phyloP scores from a whole-genome alignment of 164 flowering plant species.

The Berberis vulgaris region DNA sequence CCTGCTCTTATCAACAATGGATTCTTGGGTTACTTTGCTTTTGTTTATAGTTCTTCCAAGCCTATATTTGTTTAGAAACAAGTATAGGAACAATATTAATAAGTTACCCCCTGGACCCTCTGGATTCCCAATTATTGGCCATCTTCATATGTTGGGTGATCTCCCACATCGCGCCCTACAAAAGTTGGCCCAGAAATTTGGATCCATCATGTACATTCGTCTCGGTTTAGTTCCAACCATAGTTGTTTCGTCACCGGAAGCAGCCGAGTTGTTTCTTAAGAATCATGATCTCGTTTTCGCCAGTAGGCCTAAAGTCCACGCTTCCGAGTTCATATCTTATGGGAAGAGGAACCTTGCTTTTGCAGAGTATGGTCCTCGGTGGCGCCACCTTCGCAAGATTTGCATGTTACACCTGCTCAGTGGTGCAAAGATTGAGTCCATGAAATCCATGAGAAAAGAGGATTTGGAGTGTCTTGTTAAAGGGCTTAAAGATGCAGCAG shows the following conservation, averaged over 20 bases:
- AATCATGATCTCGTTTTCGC: constrained; percentile 2
- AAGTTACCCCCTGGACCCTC: neutral
- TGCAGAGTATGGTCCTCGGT: constrained; percentile 16
- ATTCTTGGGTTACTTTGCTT: no score
- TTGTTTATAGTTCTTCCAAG: no score
- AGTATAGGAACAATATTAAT: neutral
- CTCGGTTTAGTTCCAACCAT: constrained; percentile 4
- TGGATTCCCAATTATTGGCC: neutral
- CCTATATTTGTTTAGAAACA: neutral
- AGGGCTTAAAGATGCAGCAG: neutral
- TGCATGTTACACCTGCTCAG: constrained; percentile 30
- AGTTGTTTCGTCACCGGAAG: constrained; percentile 3
- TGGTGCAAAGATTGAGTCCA: constrained; percentile 13
- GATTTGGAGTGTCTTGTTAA: constrained; percentile 18
- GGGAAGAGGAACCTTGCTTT: constrained; percentile 14
- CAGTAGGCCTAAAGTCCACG: constrained; percentile 7
- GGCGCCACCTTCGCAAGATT: constrained; percentile 22
- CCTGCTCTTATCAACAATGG: no score
- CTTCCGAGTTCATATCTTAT: constrained; percentile 14
- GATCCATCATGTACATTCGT: constrained; percentile 8
- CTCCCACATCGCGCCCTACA: constrained; percentile 21
- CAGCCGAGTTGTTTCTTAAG: constrained; percentile 2
- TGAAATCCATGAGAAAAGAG: constrained; percentile 22
- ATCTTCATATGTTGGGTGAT: constrained; percentile 27
- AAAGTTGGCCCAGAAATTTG: constrained; percentile 11